These are phyloP conservation scores for Elsinoe arachidis DNA, from an alignment of 2,329 filamentous ascomycete species.

Conservation along the genomic window DNA sequence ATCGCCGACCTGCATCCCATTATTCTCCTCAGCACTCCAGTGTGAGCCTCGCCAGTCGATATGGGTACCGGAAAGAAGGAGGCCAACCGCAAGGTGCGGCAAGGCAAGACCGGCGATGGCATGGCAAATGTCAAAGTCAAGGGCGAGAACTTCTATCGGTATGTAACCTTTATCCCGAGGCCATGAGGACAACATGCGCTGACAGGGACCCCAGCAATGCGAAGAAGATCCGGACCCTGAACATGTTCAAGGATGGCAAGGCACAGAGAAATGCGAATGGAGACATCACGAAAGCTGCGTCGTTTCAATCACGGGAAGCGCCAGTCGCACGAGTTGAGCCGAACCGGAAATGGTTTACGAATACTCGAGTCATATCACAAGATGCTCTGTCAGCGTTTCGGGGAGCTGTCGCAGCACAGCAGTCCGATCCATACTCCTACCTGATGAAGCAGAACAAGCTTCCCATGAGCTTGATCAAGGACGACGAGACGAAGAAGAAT, in stretches of 20 bases:
- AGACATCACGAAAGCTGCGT: slow-evolving; percentile 74
- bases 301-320: slow-evolving; percentile 72
- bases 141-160: slow-evolving; percentile 97
- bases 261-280: slow-evolving; percentile 73
- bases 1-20: too few species aligned
- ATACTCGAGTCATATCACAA: slow-evolving; percentile 83
- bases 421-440: slow-evolving; percentile 83
- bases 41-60: slow-evolving; percentile 18
- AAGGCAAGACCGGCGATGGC: slow-evolving; percentile 78
- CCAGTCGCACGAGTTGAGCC: slow-evolving; percentile 86
- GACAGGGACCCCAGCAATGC: slow-evolving; percentile 42
- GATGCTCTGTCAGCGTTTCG: slow-evolving; percentile 81
- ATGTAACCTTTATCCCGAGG: slow-evolving; percentile 22
- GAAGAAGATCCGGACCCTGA: slow-evolving; percentile 82
- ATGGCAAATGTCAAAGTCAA: slow-evolving; percentile 88
- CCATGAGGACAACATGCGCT: slow-evolving; percentile 6
- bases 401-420: slow-evolving; percentile 83
- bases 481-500: slow-evolving; percentile 57
- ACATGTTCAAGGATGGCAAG: slow-evolving; percentile 83
- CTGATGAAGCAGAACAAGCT: slow-evolving; percentile 96
- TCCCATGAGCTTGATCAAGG: slow-evolving; percentile 86
- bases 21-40: neutral
- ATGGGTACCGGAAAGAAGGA: slow-evolving; percentile 96
- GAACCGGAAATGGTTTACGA: slow-evolving; percentile 96
- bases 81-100: slow-evolving; percentile 66